Evolutionary conservation across 805 yeast species (phyloP), one percentile per base, ranked within the genome.

Genomic region (Starmerella vaccinii): DNA sequence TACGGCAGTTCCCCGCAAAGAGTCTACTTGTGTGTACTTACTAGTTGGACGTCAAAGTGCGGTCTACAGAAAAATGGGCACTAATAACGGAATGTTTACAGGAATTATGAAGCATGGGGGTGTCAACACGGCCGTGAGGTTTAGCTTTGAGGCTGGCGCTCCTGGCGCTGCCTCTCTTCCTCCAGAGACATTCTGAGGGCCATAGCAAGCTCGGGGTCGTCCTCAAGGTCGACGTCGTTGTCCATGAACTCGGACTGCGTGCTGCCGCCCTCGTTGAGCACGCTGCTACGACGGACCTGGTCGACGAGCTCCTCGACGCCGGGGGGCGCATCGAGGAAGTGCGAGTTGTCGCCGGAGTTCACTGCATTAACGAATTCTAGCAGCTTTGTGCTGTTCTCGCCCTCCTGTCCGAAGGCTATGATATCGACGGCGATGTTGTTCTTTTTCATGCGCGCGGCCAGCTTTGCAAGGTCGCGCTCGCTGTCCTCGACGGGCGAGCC

Each of bases 141-240:
- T 35, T 26, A 44, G 15, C 18, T 26, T 46, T 47, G 46, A 5
- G 49, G 40, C 27, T 46, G 46, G 12, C 54, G 35, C 21, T 48
- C 51, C 42, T 51, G 54, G 18, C 97, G 80, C 47, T 85, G 82
- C 61, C 82, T 84, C 65, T 90, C 97, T 64, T 92, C 98, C 64
- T 92, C 97, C 62, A 92, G 73, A 0, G 97, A 90, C 67, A 92
- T 73, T 64, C 97, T 80, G 62, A 92, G 76, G 0, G 97, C 98
- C 73, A 92, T 74, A 0, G 97, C 98, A 64, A 92, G 77, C 68
- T 92, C 98, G 29, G 97, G 97, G 62, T 92, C 98, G 80, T 87
- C 83, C 67, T 90, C 97, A 35, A 77, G 78, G 47, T 81, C 83
- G 62, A 82, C 75, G 46, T 71, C 76, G 32, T 61, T 61, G 24